Evolutionary conservation across 164 flowering plant species (phyloP).

Genomic region (Aristolochia contorta): DNA sequence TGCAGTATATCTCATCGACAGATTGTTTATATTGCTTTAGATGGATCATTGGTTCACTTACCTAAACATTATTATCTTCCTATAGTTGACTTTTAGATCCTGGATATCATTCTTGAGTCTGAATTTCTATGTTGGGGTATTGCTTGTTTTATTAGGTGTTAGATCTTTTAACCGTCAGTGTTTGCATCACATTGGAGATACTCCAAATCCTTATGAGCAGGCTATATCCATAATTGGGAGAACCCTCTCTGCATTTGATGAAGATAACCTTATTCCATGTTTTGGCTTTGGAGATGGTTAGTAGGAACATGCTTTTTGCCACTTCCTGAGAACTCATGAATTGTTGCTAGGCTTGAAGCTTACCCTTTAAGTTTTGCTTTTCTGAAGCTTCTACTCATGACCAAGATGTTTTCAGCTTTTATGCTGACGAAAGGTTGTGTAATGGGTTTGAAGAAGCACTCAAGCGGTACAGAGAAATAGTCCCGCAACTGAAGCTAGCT

Average conservation of each 20-base stretch:
- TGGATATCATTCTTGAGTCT: background rate
- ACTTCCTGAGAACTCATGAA: background rate
- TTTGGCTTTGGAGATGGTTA: constrained; percentile 73
- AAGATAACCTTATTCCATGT: constrained; percentile 65
- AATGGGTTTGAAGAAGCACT: constrained; percentile 53
- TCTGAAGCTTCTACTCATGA: constrained; percentile 60
- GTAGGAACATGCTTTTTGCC: background rate
- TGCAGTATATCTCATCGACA: too few species aligned
- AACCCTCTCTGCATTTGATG: constrained; percentile 58
- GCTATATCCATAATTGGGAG: constrained; percentile 58
- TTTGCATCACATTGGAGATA: constrained; percentile 47
- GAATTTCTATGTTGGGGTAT: background rate
- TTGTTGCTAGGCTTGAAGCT: background rate
- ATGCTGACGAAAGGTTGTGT: constrained; percentile 31
- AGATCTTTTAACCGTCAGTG: constrained; percentile 39
- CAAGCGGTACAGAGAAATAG: constrained; percentile 41
- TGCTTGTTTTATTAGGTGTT: constrained; percentile 12
- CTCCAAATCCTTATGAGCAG: constrained; percentile 54
- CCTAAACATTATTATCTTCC: background rate
- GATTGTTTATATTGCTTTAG: too few species aligned
- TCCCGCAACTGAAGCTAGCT: constrained; percentile 47
- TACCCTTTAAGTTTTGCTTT: background rate
- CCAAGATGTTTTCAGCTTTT: constrained; percentile 55
- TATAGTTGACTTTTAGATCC: background rate
- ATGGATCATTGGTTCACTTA: too few species aligned